These are phyloP conservation scores for Fomitiporia mediterranea DNA, from an alignment of 1,284 basidiomycete genomes.

Conservation along the genomic window DNA sequence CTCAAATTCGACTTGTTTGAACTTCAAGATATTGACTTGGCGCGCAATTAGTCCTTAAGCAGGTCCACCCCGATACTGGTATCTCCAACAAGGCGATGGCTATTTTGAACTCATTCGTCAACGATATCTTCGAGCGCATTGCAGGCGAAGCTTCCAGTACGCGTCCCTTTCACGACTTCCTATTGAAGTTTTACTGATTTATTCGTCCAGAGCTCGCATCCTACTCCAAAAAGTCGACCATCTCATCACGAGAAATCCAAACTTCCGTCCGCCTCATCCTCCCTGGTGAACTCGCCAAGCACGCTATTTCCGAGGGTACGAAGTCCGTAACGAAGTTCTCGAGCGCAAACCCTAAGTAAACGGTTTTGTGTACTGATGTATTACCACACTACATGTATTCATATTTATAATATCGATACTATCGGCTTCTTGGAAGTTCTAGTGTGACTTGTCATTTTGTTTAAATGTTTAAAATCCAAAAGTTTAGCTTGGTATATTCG, in stretches of 20 bases:
- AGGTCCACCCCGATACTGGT: conserved; percentile 96
- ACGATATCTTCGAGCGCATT: conserved; percentile 92
- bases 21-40: conserved; percentile 7
- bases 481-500: too few relatives aligned
- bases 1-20: conserved; percentile 21
- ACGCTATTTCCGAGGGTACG: conserved; percentile 75
- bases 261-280: conserved; percentile 89
- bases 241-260: conserved; percentile 92
- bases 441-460: neutral
- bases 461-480: too few relatives aligned
- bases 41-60: conserved; percentile 62
- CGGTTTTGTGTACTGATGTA: conserved; percentile 12
- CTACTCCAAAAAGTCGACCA: conserved; percentile 93
- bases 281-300: conserved; percentile 82
- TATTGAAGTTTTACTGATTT: conserved; percentile 17
- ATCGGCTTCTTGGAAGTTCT: neutral
- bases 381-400: conserved; percentile 19
- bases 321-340: conserved; percentile 43
- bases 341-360: conserved; percentile 21
- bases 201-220: conserved; percentile 68
- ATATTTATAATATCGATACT: conserved; percentile 19
- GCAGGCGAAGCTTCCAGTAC: conserved; percentile 82
- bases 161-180: conserved; percentile 29
- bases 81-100: conserved; percentile 98
- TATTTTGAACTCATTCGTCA: conserved; percentile 90